A percentile compares a stretch with the other conserved stretches of the same genome.
Evolutionary conservation across 2,329 filamentous ascomycete genomes (phyloP).

Genomic region (Apiospora koreana): DNA sequence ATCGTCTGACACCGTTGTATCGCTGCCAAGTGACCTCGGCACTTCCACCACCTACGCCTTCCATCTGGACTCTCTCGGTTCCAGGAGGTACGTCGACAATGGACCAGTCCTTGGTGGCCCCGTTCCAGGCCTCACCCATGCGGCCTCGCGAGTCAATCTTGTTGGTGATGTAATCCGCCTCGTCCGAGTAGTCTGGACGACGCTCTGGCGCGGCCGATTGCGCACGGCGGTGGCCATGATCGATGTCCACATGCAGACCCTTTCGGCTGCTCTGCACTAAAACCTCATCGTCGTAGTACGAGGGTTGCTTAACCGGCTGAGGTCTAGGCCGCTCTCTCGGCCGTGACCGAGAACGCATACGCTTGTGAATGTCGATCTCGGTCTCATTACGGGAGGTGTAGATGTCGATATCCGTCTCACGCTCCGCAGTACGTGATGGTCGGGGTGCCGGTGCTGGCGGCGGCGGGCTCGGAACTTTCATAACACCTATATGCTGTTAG

Average conservation of each 20-base stretch:
- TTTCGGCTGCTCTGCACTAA: constrained; percentile 60
- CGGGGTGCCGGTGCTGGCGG: constrained; percentile 54
- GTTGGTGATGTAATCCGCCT: constrained; percentile 61
- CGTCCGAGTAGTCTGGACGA: constrained; percentile 60
- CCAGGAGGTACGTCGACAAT: constrained; percentile 85
- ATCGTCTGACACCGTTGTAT: constrained; percentile 75
- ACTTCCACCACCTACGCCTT: constrained; percentile 72
- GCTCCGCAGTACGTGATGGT: constrained; percentile 47
- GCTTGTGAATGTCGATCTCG: constrained; percentile 57
- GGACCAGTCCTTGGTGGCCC: constrained; percentile 75
- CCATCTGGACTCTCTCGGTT: constrained; percentile 79
- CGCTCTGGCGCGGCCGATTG: constrained; percentile 50
- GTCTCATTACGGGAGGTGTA: constrained; percentile 54
- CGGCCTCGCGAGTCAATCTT: constrained; percentile 62
- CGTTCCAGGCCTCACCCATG: constrained; percentile 73
- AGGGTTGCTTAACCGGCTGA: constrained; percentile 32
- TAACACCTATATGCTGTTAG: constrained; percentile 40
- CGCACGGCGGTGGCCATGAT: constrained; percentile 44
- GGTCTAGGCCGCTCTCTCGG: constrained; percentile 30
- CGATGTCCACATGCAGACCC: constrained; percentile 44
- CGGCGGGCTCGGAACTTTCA: constrained; percentile 43
- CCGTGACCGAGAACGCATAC: constrained; percentile 33
- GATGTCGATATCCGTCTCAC: constrained; percentile 64
- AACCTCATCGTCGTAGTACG: constrained; percentile 58
- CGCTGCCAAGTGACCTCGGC: constrained; percentile 79